These are phyloP conservation scores for Apium graveolens DNA, from an alignment of 129 eudicot genomes.

Conservation along the genomic window DNA sequence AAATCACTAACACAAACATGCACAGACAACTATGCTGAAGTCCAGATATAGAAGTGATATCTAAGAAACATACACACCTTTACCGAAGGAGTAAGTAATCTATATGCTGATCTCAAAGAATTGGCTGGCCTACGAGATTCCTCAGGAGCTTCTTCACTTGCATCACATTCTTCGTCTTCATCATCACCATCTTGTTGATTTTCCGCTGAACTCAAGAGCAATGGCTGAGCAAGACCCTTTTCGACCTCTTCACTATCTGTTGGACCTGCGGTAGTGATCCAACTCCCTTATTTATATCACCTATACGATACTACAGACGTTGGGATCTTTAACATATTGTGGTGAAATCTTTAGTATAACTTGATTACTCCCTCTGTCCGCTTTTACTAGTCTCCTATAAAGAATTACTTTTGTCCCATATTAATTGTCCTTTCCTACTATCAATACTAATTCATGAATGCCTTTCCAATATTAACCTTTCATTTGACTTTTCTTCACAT, in stretches of 20 bases:
- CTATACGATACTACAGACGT: not conserved
- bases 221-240: slow-evolving; percentile 68
- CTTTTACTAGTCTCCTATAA: too few species aligned
- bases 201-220: slow-evolving; percentile 49
- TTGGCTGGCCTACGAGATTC: slow-evolving; percentile 71
- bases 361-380: not conserved
- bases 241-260: slow-evolving; percentile 52
- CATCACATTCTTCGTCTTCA: slow-evolving; percentile 59
- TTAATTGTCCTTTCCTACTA: too few species aligned
- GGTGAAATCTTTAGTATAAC: not conserved
- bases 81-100: slow-evolving; percentile 86
- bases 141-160: slow-evolving; percentile 86
- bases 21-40: not conserved
- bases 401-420: too few species aligned
- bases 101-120: slow-evolving; percentile 73
- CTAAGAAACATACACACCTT: slow-evolving; percentile 47
- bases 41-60: not conserved
- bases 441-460: too few species aligned
- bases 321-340: not conserved
- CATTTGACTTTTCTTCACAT: too few species aligned
- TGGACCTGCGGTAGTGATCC: slow-evolving; percentile 26
- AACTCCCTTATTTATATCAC: not conserved
- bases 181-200: slow-evolving; percentile 58
- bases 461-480: too few species aligned
- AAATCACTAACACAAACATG: not conserved